Base-by-base conservation (phyloP, 352 stramenopile species). In the Globisporangium parvum region DNA sequence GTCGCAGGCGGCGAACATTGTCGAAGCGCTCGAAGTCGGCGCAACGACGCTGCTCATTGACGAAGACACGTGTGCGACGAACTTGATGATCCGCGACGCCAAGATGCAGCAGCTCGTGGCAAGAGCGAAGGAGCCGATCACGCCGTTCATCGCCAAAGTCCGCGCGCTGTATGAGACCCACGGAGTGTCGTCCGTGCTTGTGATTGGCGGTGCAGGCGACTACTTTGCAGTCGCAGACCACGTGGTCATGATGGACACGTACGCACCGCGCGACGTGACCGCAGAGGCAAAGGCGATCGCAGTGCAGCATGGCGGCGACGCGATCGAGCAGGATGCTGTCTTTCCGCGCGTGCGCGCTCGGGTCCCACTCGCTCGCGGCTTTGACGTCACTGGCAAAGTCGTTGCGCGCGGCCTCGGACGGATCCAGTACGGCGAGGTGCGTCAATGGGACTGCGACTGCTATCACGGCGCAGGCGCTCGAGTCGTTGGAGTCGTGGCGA, bases 61-160 rank as follows among this genome's bases (percentile, higher is more conserved):
- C 62, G 96, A 99, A 69, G 96, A 99, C 73, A 97, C 97, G 2
- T 98, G 88, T 60, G 96, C 96, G 3, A 98, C 95, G 23, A 98
- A 98, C 66, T 98, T 98, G 57, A 99, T 99, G 96, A 98, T 98
- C 51, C 84, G 96, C 24, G 96, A 99, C 70, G 85, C 89, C 65
- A 97, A 98, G 69, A 99, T 99, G 95, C 93, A 97, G 75, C 79
- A 96, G 59, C 77, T 99, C 6, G 95, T 98, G 1, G 73, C 93
- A 4, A 86, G 87, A 55, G 85, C 98, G 48, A 98, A 98, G 64
- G 96, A 99, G 66, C 96, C 96, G 1, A 99, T 99, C 65, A 98
- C 94, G 35, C 96, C 96, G 3, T 99, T 99, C 70, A 95, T 99
- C 54, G 86, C 84, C 40, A 96, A 98, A 60, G 85, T 96, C n/a